Conservation (phyloP, 768 basidiomycete genomes). For the Mycena maculata region DNA sequence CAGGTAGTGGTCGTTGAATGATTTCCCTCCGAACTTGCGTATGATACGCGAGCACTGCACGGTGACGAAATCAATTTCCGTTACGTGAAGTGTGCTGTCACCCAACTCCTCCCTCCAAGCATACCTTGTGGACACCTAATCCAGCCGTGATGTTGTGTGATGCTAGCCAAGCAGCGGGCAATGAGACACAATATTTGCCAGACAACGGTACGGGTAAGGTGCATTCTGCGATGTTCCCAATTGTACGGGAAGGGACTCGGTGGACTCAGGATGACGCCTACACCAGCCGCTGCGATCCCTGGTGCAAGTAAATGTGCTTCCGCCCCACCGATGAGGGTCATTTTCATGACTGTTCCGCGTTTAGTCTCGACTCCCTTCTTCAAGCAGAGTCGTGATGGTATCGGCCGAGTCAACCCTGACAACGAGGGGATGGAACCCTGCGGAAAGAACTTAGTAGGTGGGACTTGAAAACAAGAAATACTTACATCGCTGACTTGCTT, state of each 20-base stretch:
- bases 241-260: slow-evolving; percentile 72
- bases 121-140: too few relatives aligned
- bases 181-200: background rate
- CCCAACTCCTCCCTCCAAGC: too few relatives aligned
- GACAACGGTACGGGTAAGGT: slow-evolving; percentile 35
- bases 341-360: slow-evolving; percentile 52
- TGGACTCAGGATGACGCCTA: slow-evolving; percentile 79
- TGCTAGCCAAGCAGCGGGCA: slow-evolving; percentile 64
- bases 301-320: slow-evolving; percentile 82
- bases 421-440: slow-evolving; percentile 69
- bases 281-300: slow-evolving; percentile 71
- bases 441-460: background rate
- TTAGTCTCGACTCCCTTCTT: slow-evolving; percentile 69
- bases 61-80: too few relatives aligned
- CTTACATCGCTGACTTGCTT: slow-evolving; percentile 58
- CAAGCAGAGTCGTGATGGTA: slow-evolving; percentile 75
- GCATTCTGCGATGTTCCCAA: slow-evolving; percentile 78
- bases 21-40: too few relatives aligned
- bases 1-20: too few relatives aligned
- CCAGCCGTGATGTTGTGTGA: slow-evolving; percentile 77
- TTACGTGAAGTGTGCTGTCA: too few relatives aligned
- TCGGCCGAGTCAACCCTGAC: slow-evolving; percentile 74
- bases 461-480: background rate
- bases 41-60: too few relatives aligned
- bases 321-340: slow-evolving; percentile 67